A percentile compares a stretch with the other conserved stretches of the same genome.
phyloP scores from a whole-genome alignment of 768 basidiomycete species.

The Lanmaoa pseudosensibilis region DNA sequence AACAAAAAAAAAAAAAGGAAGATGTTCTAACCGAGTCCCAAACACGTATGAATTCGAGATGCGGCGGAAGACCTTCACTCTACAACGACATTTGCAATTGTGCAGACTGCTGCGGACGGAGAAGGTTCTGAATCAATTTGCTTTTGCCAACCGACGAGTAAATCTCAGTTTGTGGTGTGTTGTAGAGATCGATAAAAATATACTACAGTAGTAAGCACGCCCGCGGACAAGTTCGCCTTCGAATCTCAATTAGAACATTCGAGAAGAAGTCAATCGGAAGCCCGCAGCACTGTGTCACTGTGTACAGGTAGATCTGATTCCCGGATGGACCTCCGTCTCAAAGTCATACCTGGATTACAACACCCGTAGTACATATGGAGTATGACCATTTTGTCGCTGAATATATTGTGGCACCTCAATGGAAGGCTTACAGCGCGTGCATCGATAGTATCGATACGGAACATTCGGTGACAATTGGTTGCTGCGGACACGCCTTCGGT shows the following conservation, averaged over 20 bases:
- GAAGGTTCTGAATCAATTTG: background rate
- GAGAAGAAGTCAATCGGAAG: no score
- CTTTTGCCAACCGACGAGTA: background rate
- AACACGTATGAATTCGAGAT: background rate
- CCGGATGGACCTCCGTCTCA: background rate
- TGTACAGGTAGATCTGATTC: background rate
- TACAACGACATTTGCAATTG: background rate
- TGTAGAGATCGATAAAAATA: background rate
- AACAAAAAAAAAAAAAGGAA: background rate
- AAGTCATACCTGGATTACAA: background rate
- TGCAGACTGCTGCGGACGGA: background rate
- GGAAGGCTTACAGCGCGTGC: background rate
- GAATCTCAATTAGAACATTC: background rate
- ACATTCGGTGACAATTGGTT: no score
- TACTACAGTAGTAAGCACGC: no score
- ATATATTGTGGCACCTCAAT: background rate
- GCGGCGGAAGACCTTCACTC: background rate
- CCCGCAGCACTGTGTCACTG: no score
- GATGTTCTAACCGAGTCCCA: background rate
- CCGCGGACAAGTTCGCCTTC: background rate
- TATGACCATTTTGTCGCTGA: background rate
- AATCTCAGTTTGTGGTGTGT: background rate
- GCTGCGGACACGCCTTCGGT: background rate
- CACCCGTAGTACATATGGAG: background rate
- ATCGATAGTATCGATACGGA: no score